These are phyloP conservation scores for Globisporangium acanthophoron DNA, from an alignment of 352 stramenopile genomes.

Conservation along the genomic window DNA sequence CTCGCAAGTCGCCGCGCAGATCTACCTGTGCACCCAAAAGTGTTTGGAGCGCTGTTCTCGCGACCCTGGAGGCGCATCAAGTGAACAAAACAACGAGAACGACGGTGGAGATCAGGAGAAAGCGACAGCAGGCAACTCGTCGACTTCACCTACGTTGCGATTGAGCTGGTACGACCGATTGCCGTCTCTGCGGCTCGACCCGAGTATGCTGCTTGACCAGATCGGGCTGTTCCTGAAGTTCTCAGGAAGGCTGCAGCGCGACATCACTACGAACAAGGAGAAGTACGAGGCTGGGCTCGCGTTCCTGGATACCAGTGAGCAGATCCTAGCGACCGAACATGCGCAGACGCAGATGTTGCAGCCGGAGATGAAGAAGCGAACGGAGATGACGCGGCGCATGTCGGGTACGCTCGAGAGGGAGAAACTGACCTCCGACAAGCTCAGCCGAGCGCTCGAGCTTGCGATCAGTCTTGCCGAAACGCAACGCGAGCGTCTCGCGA, in stretches of 20 bases:
- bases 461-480: constrained; percentile 27
- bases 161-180: constrained; percentile 6
- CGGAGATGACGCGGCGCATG: constrained; percentile 40
- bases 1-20: constrained; percentile 28
- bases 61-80: no score
- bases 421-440: constrained; percentile 40
- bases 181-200: constrained; percentile 23
- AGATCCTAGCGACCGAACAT: constrained; percentile 43
- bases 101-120: neutral
- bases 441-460: constrained; percentile 39
- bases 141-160: neutral
- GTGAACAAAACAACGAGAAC: neutral
- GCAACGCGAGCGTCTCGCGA: constrained; percentile 31
- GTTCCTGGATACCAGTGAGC: constrained; percentile 50
- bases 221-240: constrained; percentile 34
- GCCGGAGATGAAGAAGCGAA: constrained; percentile 43
- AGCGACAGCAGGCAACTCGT: neutral
- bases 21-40: constrained; percentile 27
- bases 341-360: constrained; percentile 41
- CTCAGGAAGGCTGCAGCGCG: constrained; percentile 21
- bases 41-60: constrained; percentile 2
- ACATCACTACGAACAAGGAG: constrained; percentile 22
- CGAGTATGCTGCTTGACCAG: constrained; percentile 53
- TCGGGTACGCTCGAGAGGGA: constrained; percentile 60
- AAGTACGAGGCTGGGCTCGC: constrained; percentile 32